A percentile compares a stretch with the other conserved stretches of the same genome.
Evolutionary conservation across 179 eudicot genomes (phyloP).

Genomic region (Amaranthus tricolor): DNA sequence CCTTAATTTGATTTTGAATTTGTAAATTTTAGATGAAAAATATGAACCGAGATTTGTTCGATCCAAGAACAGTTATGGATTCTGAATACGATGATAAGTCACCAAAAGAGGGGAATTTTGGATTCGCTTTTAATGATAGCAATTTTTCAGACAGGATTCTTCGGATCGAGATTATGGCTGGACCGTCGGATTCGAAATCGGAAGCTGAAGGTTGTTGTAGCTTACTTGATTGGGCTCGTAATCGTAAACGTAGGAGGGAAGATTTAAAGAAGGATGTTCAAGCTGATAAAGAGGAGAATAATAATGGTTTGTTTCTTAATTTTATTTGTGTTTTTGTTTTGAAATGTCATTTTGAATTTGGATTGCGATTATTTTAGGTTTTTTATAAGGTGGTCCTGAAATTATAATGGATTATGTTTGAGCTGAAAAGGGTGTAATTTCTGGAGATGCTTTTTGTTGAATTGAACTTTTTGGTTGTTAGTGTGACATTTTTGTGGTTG

Average conservation of each 20-base stretch:
- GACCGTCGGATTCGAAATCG: constrained; percentile 35
- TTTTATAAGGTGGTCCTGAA: not conserved
- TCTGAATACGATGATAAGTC: constrained; percentile 42
- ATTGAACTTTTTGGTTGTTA: not conserved
- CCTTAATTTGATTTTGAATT: not conserved
- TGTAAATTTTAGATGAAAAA: constrained; percentile 36
- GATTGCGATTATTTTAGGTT: not conserved
- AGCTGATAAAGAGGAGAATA: not conserved
- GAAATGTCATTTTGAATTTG: not conserved
- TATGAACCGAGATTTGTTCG: constrained; percentile 55
- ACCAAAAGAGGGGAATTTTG: constrained; percentile 52
- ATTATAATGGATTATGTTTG: not conserved
- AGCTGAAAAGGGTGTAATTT: not conserved
- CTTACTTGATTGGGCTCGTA: constrained; percentile 84
- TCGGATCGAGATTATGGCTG: constrained; percentile 58
- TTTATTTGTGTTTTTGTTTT: not conserved
- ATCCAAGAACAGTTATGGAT: constrained; percentile 64
- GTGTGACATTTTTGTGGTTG: not conserved
- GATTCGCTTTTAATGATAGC: constrained; percentile 68
- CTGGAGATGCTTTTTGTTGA: not conserved
- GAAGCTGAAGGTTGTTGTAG: constrained; percentile 47
- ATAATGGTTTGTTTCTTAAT: not conserved
- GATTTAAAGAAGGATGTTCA: constrained; percentile 57
- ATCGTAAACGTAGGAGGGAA: constrained; percentile 73
- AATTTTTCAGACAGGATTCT: constrained; percentile 80